Evolutionary conservation across 257 asterid species (phyloP).

Genomic region (Penstemon newberryi): DNA sequence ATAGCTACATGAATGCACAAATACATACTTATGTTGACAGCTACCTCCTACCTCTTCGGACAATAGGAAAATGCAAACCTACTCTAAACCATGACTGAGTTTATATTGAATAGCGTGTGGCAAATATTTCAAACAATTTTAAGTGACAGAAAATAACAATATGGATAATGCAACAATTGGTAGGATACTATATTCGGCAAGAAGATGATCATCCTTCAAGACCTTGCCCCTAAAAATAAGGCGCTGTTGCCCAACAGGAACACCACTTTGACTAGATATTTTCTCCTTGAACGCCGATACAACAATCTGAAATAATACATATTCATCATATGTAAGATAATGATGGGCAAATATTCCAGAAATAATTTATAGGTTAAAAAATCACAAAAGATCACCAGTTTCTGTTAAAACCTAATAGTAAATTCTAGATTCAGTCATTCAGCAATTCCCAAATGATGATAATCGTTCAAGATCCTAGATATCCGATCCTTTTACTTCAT

Average conservation of each 20-base stretch:
- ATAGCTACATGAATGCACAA: neutral
- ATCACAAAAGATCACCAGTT: neutral
- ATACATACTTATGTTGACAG: neutral
- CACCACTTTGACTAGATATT: constrained; percentile 62
- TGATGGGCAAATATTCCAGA: neutral
- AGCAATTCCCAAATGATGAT: no score
- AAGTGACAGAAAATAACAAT: neutral
- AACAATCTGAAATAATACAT: constrained; percentile 46
- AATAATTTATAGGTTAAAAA: neutral
- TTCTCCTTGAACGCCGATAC: constrained; percentile 80
- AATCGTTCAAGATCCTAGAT: no score
- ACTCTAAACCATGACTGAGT: neutral
- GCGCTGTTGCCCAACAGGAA: constrained; percentile 85
- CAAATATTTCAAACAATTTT: neutral
- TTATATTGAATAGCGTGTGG: neutral
- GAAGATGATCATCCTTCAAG: constrained; percentile 70
- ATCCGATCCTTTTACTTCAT: no score
- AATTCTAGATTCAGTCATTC: neutral
- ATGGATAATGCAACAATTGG: constrained; percentile 8
- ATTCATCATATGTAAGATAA: constrained; percentile 22
- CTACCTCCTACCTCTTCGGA: constrained; percentile 5
- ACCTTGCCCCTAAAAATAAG: constrained; percentile 88
- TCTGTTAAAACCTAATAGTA: constrained; percentile 1
- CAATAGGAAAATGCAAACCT: neutral
- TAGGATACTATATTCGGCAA: constrained; percentile 80